These are phyloP conservation scores for Cutaneotrichosporon daszewskae DNA, from an alignment of 1,284 basidiomycete species.

Conservation along the genomic window DNA sequence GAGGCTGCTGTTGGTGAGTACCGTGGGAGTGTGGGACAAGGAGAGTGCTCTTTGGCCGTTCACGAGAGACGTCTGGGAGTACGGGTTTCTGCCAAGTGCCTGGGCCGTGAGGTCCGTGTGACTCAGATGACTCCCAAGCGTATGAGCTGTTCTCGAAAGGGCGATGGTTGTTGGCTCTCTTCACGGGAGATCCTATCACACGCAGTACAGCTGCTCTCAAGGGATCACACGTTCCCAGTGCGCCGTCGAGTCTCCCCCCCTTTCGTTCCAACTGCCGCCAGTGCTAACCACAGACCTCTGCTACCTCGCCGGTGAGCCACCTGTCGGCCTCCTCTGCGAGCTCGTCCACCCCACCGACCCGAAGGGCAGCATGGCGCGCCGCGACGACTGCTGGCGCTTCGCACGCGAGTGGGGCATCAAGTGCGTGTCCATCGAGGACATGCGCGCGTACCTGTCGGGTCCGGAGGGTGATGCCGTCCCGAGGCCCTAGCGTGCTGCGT, in stretches of 20 bases:
- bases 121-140: too few relatives aligned
- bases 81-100: too few relatives aligned
- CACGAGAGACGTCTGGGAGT: neutral
- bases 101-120: too few relatives aligned
- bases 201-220: too few relatives aligned
- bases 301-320: constrained; percentile 65
- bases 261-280: neutral
- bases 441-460: constrained; percentile 47
- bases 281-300: constrained; percentile 63
- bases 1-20: constrained; percentile 69
- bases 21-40: too few relatives aligned
- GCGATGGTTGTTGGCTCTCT: too few relatives aligned
- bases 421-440: constrained; percentile 82
- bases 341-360: constrained; percentile 83
- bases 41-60: neutral
- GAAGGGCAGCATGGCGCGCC: constrained; percentile 89
- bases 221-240: too few relatives aligned
- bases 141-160: too few relatives aligned
- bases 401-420: constrained; percentile 87
- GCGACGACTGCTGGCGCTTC: constrained; percentile 87
- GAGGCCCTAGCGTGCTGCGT: constrained; percentile 1
- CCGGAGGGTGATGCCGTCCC: constrained; percentile 12
- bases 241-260: neutral
- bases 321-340: constrained; percentile 87
- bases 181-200: too few relatives aligned